Base-by-base conservation (phyloP, 2,329 filamentous ascomycete genomes). In the Alternaria conjuncta region DNA sequence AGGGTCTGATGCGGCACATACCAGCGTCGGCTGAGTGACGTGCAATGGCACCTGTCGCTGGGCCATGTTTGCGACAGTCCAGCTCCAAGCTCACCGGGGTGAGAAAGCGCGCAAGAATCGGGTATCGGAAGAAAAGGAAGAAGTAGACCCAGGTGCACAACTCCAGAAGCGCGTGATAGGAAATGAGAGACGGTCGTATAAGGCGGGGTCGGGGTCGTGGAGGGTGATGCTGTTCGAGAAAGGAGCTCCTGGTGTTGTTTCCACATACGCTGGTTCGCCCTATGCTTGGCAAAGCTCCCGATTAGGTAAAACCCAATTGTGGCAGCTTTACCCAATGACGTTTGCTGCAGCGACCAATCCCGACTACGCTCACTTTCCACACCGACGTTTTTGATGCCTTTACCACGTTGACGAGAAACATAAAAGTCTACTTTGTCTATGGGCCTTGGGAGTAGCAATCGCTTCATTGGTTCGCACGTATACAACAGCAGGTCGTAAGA, bases 21-120 rank as follows among this genome's bases (percentile, higher is more conserved):
- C 89, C 86, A 94, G 92, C 82, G 95, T 87, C 78, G 95, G 88
- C 89, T 97, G 94, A 81, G 91, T 92, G 84, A 79, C 77, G 67
- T 76, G 72, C 73, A 97, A 96, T 86, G 93, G 94, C 85, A 97
- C 97, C 78, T 92, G 93, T 79, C 96, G 86, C 83, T 90, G 88
- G 81, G 89, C 87, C 89, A 85, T 85, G 79, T 75, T 84, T 78
- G 78, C 77, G 75, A 79, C 77, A 69, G 72, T 72, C 61, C 69
- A 77, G 76, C 75, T 79, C 75, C 75, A 69, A 78, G 69, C 77
- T 80, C 78, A 78, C 77, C 72, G 70, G 72, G 51, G 71, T 71
- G 74, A 75, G 72, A 67, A 66, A 68, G 68, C 72, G 69, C 73
- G 63, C 69, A 75, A 71, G 63, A 61, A 68, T 66, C 65, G 73